Evolutionary conservation across 495 filamentous ascomycete genomes (phyloP).

Genomic region (Stereocaulon alpinum): DNA sequence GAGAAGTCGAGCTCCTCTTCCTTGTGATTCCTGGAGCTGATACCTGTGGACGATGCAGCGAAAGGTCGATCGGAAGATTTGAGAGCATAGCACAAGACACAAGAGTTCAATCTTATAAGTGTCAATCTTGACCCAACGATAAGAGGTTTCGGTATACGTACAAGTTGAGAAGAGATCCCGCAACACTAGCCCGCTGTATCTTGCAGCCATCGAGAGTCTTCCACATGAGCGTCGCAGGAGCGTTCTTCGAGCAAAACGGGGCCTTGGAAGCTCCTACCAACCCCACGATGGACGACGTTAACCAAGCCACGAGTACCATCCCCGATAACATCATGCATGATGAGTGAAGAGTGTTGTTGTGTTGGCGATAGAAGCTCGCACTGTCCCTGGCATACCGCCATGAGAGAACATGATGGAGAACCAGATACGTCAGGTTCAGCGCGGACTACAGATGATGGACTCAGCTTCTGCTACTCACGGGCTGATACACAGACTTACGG

Average conservation of each 20-base stretch:
- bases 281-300: constrained; percentile 4
- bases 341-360: not conserved
- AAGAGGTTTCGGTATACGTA: not conserved
- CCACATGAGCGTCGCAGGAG: not conserved
- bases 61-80: constrained; percentile 9
- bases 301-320: constrained; percentile 4
- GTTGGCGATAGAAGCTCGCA: not conserved
- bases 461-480: constrained; percentile 2
- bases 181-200: constrained; percentile 11
- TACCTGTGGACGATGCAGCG: constrained; percentile 13
- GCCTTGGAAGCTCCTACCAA: constrained; percentile 11
- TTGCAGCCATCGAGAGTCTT: constrained; percentile 11
- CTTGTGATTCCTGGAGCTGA: not conserved
- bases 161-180: constrained; percentile 10
- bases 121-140: not conserved
- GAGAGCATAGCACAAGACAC: constrained; percentile 6
- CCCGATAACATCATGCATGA: constrained; percentile 5
- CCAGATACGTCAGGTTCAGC: constrained; percentile 1
- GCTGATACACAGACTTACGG: constrained; percentile 2
- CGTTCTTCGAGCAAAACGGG: constrained; percentile 7
- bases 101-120: constrained; percentile 1
- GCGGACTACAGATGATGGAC: not conserved
- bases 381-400: not conserved
- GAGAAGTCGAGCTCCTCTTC: constrained; percentile 13
- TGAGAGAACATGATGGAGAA: constrained; percentile 7